Evolutionary conservation across 331 rosid genomes (phyloP), one percentile per base, ranked within the genome.

Genomic region (Telfairia occidentalis): DNA sequence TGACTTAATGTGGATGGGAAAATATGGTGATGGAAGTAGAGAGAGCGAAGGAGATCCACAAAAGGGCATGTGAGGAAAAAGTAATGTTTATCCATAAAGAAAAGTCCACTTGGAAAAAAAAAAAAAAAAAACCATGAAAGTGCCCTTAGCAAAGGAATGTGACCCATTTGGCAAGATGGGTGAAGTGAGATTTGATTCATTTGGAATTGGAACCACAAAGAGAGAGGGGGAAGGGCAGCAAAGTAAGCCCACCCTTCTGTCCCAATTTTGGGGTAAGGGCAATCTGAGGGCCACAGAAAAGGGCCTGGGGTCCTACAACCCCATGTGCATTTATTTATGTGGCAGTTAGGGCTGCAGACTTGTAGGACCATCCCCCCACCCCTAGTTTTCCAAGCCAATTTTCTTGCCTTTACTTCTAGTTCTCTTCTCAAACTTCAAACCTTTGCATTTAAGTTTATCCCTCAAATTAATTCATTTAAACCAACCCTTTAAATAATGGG

Each of bases 31-130:
- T 61, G 43, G 72, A 66, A 42, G 24, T 32, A 16, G 37, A 35
- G 7, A 40, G 29, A 23, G 18, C 4, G 13, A 37, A 54, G 37
- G 66, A 53, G 34, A 73, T 73, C 77, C 66, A 53, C 66, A 73
- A 54, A 35, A 73, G 76, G 49, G 65, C 50, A 73, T 34, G 77
- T 73, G 77, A 13, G 42, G 18, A 29, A 63, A 16, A 16, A 9
- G 11, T 24, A 64, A 37, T 23, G 19, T 55, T 53, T 74, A 74
- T 74, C 77, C 77, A 74, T 24, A 46, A 71, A 43, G 59, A 24
- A 32, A 43, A 29, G 38, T 13, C 26, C 16, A 43, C 1, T 23
- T 21, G 34, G 7, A 37, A 66, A 21, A 9, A 0, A 4, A 8
- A 9, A 0, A 4, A 8, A 35, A 16, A 2, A 29, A 2, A 11